These are phyloP conservation scores for Westerdykella aurantiaca DNA, from an alignment of 2,329 filamentous ascomycete species.

Conservation along the genomic window DNA sequence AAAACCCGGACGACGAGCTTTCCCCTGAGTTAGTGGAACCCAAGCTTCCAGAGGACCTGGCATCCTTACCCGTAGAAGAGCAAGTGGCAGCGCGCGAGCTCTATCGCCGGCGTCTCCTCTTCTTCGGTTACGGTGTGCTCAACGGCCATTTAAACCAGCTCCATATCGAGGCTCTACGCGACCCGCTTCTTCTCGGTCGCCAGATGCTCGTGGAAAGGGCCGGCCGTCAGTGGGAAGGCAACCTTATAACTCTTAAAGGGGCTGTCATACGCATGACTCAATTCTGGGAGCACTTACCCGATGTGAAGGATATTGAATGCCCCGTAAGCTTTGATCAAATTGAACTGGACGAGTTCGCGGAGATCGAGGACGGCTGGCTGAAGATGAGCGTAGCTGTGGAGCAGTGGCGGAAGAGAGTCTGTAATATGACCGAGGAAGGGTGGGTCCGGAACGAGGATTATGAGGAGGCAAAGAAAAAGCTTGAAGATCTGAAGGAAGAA, in stretches of 20 bases:
- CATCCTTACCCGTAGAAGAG: constrained; percentile 6
- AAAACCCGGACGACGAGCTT: constrained; percentile 10
- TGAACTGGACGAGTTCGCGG: constrained; percentile 9
- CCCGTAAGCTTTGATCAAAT: constrained; percentile 7
- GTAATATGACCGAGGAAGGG: constrained; percentile 11
- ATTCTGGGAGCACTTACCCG: constrained; percentile 9
- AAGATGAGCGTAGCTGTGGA: constrained; percentile 9
- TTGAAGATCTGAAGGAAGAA: constrained; percentile 9
- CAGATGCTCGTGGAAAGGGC: constrained; percentile 13
- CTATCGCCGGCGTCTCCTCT: constrained; percentile 10
- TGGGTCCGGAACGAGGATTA: constrained; percentile 13
- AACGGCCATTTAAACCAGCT: constrained; percentile 8
- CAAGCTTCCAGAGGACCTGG: constrained; percentile 8
- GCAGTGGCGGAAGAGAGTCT: constrained; percentile 9
- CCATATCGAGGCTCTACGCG: constrained; percentile 10
- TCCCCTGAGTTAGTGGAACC: constrained; percentile 2
- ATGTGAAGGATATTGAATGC: constrained; percentile 9
- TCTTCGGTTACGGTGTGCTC: constrained; percentile 8
- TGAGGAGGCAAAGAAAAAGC: constrained; percentile 10
- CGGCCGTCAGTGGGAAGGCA: constrained; percentile 12
- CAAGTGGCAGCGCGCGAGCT: constrained; percentile 5
- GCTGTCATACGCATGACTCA: constrained; percentile 7
- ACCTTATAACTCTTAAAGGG: constrained; percentile 12
- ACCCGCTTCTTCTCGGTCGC: constrained; percentile 11
- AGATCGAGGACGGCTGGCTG: constrained; percentile 8